Percentiles rank a stretch among this genome's conserved stretches.
phyloP scores from a whole-genome alignment of 805 yeast species.

The Kluyveromyces dobzhanskii region DNA sequence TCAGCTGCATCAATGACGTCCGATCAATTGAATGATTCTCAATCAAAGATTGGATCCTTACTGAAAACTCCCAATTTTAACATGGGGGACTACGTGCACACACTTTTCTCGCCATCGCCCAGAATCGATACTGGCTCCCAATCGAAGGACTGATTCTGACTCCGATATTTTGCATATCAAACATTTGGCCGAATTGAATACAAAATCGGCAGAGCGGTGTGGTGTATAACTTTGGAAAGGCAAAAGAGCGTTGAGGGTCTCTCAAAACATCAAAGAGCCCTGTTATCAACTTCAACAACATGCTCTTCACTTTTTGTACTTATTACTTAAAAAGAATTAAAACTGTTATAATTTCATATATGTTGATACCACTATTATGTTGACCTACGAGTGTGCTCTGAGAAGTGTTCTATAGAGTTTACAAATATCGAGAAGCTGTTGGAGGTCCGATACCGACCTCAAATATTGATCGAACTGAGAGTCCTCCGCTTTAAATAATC shows the following conservation, averaged over 20 bases:
- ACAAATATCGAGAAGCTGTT: slow-evolving; percentile 15
- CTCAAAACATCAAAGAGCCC: no score
- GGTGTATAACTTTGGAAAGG: no score
- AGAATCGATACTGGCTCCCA: slow-evolving; percentile 11
- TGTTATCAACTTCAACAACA: no score
- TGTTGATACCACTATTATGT: no score
- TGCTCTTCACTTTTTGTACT: no score
- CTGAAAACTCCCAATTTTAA: slow-evolving; percentile 27
- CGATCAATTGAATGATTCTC: slow-evolving; percentile 2
- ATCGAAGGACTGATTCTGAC: neutral
- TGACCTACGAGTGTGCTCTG: slow-evolving; percentile 7
- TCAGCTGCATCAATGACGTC: neutral
- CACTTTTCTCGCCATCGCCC: slow-evolving; percentile 30
- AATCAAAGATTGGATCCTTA: slow-evolving; percentile 6
- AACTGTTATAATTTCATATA: no score
- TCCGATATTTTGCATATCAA: neutral
- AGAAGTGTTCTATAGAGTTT: slow-evolving; percentile 13
- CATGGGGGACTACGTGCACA: slow-evolving; percentile 32
- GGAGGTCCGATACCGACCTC: slow-evolving; percentile 13
- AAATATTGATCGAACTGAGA: slow-evolving; percentile 15
- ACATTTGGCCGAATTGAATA: no score
- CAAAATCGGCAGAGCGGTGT: no score
- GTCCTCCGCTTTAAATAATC: slow-evolving; percentile 15
- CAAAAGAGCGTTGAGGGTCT: no score
- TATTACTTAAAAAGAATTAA: no score